Conservation (phyloP, 306 rosid species). For the Quercus aquifolioides region DNA sequence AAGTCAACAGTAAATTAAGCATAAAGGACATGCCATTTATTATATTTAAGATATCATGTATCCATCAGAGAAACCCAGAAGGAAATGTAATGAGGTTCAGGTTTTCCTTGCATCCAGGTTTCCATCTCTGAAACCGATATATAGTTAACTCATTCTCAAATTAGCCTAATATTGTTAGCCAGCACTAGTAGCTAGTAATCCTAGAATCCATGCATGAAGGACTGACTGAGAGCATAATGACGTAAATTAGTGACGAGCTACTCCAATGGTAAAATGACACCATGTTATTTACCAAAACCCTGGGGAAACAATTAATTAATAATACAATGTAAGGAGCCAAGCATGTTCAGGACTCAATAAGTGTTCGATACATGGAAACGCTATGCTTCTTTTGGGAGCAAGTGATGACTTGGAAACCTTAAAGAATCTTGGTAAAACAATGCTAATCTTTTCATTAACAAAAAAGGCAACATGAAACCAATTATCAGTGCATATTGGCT, state of each 20-base stretch:
- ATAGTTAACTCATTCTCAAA: not conserved
- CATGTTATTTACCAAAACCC: not conserved
- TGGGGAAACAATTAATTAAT: not conserved
- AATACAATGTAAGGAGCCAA: not conserved
- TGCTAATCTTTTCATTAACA: not conserved
- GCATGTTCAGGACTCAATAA: not conserved
- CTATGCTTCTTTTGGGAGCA: not conserved
- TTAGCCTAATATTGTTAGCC: not conserved
- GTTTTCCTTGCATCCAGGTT: not conserved
- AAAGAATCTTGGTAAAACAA: not conserved
- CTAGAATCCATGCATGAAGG: not conserved
- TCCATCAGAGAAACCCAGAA: not conserved
- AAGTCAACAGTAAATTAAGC: constrained; percentile 12
- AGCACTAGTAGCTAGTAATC: not conserved
- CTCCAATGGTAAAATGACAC: not conserved
- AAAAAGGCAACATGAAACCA: not conserved
- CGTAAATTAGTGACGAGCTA: not conserved
- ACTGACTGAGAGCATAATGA: not conserved
- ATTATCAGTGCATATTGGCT: not conserved
- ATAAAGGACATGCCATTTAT: not conserved
- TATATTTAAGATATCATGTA: not conserved
- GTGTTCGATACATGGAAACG: not conserved
- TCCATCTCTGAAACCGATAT: not conserved
- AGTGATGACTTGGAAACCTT: not conserved
- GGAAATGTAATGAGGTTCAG: not conserved